Base-by-base conservation (phyloP, 2,329 filamentous ascomycete species). In the Acephala macrosclerotiorum region DNA sequence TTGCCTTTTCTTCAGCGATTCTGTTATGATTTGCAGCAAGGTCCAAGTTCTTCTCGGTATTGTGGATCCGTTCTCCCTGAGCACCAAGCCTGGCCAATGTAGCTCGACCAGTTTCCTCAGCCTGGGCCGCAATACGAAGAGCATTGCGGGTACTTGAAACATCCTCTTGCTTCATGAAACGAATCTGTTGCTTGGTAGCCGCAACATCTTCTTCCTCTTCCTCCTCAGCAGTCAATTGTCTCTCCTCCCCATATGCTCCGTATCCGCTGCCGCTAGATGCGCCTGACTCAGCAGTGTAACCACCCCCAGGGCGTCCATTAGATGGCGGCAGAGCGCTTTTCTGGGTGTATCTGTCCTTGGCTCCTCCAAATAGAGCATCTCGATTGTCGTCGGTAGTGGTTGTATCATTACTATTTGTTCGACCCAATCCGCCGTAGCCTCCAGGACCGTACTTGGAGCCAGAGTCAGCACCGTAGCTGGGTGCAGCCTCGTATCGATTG, bases 31-130 rank as follows among this genome's bases (percentile, higher is more conserved):
- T 90, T n/a, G 87, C 81, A 3, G 93, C 91, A 70, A 92, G 83
- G 73, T 97, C 93, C 64, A 97, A 84, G 73, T 95, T 93, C 78
- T 87, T 88, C 78, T 97, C 92, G 0, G 91, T 92, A 75, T 94
- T 93, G 76, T 94, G 88, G 63, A 97, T 85, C 18, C 90, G 86
- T 76, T 97, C 93, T 66, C 91, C 91, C 77, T 97, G 94, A 16
- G 85, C 87, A 61, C 90, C 91, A 14, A 97, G 86, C 64, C 91
- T 85, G 45, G 88, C 89, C 42, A 95, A 83, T 0, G 91, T 94
- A 59, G 87, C 86, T 26, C 89, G 85, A 55, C 91, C 92, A 42
- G 87, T 89, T 71, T 92, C 88, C 73, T 93, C 87, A 11, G 89
- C 87, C 78, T 91, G 85, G 57, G 89, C 85, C 33, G 90, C 90